Conservation (phyloP, 352 stramenopile species). For the Pythium diclinum region DNA sequence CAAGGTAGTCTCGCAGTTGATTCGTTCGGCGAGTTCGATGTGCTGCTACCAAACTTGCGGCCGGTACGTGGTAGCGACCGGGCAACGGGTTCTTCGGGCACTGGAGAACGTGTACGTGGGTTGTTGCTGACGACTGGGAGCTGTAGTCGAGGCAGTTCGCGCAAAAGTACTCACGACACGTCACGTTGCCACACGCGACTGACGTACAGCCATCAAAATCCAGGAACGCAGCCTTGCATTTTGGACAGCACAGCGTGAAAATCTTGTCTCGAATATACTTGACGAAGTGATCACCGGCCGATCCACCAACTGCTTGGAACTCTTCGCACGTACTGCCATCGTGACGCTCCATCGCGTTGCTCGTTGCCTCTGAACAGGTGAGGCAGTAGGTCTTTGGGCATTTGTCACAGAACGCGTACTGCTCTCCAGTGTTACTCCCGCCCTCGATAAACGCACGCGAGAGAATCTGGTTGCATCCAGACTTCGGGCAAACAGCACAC, state of each 20-base stretch:
- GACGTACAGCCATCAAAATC: slow-evolving; percentile 27
- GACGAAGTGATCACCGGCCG: slow-evolving; percentile 10
- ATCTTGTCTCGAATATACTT: slow-evolving; percentile 24
- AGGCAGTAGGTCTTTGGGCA: slow-evolving; percentile 24
- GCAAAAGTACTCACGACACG: slow-evolving; percentile 22
- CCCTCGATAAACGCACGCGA: neutral
- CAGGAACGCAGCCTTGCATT: slow-evolving; percentile 24
- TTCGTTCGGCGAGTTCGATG: slow-evolving; percentile 13
- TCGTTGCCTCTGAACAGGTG: slow-evolving; percentile 6
- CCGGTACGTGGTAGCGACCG: slow-evolving; percentile 11
- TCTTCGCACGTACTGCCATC: slow-evolving; percentile 14
- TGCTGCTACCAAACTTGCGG: neutral
- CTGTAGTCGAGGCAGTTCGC: slow-evolving; percentile 21
- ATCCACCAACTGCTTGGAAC: slow-evolving; percentile 1
- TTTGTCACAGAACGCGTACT: slow-evolving; percentile 16
- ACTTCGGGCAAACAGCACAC: slow-evolving; percentile 16
- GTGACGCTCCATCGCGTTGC: slow-evolving; percentile 8
- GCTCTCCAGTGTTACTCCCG: neutral
- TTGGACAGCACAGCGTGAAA: slow-evolving; percentile 23
- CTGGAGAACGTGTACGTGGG: slow-evolving; percentile 18
- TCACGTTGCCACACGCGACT: slow-evolving; percentile 24
- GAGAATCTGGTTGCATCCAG: slow-evolving; percentile 25
- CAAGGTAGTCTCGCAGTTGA: slow-evolving; percentile 14
- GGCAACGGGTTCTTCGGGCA: slow-evolving; percentile 18
- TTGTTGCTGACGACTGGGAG: slow-evolving; percentile 1